Evolutionary conservation across 495 filamentous ascomycete genomes (phyloP).

Genomic region (Symbiotaphrina buchneri): DNA sequence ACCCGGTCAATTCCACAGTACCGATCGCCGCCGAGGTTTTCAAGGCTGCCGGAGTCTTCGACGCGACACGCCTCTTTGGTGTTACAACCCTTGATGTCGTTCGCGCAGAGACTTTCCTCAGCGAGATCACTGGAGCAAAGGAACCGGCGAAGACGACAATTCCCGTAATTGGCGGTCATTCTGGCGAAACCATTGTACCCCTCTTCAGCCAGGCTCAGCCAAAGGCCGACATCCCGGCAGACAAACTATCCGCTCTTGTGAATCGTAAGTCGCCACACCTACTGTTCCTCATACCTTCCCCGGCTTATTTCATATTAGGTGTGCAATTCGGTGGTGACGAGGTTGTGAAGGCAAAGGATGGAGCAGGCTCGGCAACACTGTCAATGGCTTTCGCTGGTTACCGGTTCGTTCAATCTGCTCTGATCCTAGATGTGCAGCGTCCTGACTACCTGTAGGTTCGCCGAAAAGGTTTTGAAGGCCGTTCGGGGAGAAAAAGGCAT

Average conservation of each 20-base stretch:
- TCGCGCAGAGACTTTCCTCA: conserved; percentile 90
- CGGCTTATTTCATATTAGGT: conserved; percentile 17
- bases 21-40: conserved; percentile 93
- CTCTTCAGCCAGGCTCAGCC: conserved; percentile 83
- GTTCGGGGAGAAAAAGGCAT: conserved; percentile 71
- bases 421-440: conserved; percentile 6
- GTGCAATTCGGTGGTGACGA: conserved; percentile 98
- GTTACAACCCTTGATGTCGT: conserved; percentile 97
- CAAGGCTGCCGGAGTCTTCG: conserved; percentile 79
- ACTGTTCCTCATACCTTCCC: not conserved
- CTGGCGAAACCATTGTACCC: conserved; percentile 91
- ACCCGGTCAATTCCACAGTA: conserved; percentile 97
- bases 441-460: conserved; percentile 33
- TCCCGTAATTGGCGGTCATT: conserved; percentile 92
- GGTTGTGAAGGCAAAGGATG: conserved; percentile 95
- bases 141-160: conserved; percentile 63
- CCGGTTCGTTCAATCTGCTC: conserved; percentile 34
- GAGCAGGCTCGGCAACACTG: conserved; percentile 81
- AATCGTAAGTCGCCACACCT: conserved; percentile 48
- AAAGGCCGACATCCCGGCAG: conserved; percentile 53
- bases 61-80: conserved; percentile 85
- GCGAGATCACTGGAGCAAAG: conserved; percentile 58
- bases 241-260: conserved; percentile 68
- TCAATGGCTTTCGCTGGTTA: conserved; percentile 97
- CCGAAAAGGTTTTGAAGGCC: conserved; percentile 83